Conservation (phyloP, 257 asterid genomes). For the Lycium ferocissimum region DNA sequence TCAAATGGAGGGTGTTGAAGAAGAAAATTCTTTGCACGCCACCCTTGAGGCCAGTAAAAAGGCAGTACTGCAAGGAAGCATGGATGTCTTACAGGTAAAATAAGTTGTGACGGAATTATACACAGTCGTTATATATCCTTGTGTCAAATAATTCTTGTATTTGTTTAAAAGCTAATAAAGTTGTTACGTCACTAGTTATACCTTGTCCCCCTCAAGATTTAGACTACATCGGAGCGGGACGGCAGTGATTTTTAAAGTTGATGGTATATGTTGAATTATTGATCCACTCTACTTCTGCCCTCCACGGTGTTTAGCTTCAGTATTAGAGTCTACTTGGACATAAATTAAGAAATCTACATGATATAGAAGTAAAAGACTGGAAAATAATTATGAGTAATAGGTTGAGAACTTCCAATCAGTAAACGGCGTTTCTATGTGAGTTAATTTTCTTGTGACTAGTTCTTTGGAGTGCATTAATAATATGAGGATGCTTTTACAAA, state of each 20-base stretch:
- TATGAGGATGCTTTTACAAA: conserved; percentile 17
- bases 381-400: conserved; percentile 4
- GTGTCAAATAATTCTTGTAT: conserved; percentile 11
- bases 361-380: conserved; percentile 6
- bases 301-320: neutral
- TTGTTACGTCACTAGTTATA: conserved; percentile 10
- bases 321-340: neutral
- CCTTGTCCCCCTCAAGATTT: conserved; percentile 1
- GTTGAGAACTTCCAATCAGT: conserved; percentile 11
- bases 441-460: neutral
- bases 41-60: conserved; percentile 82
- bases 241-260: neutral
- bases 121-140: neutral
- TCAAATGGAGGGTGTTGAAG: conserved; percentile 65
- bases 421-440: conserved; percentile 16
- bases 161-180: neutral
- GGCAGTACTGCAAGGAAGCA: conserved; percentile 81
- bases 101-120: neutral
- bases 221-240: neutral
- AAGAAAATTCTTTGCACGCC: conserved; percentile 61
- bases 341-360: conserved; percentile 15
- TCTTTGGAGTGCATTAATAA: neutral
- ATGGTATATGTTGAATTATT: neutral
- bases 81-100: conserved; percentile 76
- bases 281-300: conserved; percentile 16